Evolutionary conservation across 208 protist genomes (phyloP).

Genomic region (Leishmania turanica): DNA sequence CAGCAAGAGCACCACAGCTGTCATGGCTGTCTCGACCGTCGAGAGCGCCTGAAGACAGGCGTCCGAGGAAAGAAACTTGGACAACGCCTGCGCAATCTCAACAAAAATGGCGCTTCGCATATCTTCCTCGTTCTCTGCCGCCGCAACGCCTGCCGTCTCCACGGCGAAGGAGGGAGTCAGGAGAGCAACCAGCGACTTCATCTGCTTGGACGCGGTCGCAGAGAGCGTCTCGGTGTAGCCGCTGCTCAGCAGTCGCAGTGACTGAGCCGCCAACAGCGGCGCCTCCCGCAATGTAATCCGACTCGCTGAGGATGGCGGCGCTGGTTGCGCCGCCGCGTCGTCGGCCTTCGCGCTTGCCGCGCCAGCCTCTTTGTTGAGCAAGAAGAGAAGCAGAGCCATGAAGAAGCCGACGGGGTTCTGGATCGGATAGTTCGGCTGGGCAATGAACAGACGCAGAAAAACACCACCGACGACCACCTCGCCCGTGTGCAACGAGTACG

Average conservation of each 20-base stretch:
- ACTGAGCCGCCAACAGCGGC: constrained; percentile 20
- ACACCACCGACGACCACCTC: constrained; percentile 89
- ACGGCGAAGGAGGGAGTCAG: not conserved
- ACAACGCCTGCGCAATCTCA: constrained; percentile 41
- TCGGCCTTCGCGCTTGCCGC: not conserved
- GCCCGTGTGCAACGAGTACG: constrained; percentile 60
- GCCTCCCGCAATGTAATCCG: not conserved
- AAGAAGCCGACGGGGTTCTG: constrained; percentile 74
- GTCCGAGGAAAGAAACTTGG: constrained; percentile 30
- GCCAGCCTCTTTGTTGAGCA: constrained; percentile 1
- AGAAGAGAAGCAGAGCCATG: constrained; percentile 46
- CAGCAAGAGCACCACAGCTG: constrained; percentile 23
- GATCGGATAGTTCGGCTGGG: constrained; percentile 77
- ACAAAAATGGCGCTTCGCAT: not conserved
- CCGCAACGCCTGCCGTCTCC: not conserved
- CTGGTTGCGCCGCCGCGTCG: not conserved
- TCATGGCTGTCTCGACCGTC: constrained; percentile 29
- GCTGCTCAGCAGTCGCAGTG: constrained; percentile 17
- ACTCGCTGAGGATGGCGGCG: not conserved
- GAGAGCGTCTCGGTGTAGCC: constrained; percentile 23
- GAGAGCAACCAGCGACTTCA: constrained; percentile 11
- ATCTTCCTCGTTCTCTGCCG: not conserved
- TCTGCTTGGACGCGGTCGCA: constrained; percentile 18
- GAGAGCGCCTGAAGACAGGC: constrained; percentile 31
- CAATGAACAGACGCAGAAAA: constrained; percentile 90